Conservation (phyloP, 768 basidiomycete species). For the Fomitopsis pulvina region DNA sequence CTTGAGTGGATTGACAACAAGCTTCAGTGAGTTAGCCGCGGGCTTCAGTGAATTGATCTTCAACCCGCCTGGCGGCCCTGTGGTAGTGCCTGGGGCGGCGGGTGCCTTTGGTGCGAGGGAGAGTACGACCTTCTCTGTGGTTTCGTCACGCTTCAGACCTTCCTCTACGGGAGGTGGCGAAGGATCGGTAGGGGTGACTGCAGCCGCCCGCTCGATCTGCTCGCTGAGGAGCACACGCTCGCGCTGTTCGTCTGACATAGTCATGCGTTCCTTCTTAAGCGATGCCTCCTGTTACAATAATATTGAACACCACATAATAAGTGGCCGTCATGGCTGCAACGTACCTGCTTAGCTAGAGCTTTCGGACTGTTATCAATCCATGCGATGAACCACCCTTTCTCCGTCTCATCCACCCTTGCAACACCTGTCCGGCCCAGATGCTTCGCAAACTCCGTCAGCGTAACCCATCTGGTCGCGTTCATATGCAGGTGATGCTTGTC, state of each 20-base stretch:
- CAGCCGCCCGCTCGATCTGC: conserved; percentile 86
- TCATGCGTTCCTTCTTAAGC: conserved; percentile 86
- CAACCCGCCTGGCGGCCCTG: conserved; percentile 11
- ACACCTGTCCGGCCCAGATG: conserved; percentile 82
- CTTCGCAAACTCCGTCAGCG: conserved; percentile 92
- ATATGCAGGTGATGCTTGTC: conserved; percentile 95
- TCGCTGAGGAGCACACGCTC: conserved; percentile 86
- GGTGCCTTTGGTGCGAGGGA: conserved; percentile 56
- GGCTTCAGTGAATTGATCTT: conserved; percentile 41
- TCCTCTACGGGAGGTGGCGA: conserved; percentile 36
- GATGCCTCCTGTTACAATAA: conserved; percentile 55
- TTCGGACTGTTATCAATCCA: conserved; percentile 98
- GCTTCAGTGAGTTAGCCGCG: conserved; percentile 53
- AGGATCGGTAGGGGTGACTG: conserved; percentile 27
- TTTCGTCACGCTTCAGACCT: conserved; percentile 68
- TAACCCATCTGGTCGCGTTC: conserved; percentile 98
- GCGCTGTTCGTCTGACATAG: conserved; percentile 90
- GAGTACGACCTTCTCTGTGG: conserved; percentile 66
- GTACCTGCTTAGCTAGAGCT: conserved; percentile 82
- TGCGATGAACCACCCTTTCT: conserved; percentile 95
- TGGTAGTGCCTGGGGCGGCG: conserved; percentile 22
- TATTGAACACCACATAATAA: neutral
- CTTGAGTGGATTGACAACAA: conserved; percentile 56
- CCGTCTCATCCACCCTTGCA: conserved; percentile 93
- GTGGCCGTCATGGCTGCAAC: too few relatives aligned